Evolutionary conservation across 2,329 filamentous ascomycete genomes (phyloP).

Genomic region (Thermothelomyces thermophilus): DNA sequence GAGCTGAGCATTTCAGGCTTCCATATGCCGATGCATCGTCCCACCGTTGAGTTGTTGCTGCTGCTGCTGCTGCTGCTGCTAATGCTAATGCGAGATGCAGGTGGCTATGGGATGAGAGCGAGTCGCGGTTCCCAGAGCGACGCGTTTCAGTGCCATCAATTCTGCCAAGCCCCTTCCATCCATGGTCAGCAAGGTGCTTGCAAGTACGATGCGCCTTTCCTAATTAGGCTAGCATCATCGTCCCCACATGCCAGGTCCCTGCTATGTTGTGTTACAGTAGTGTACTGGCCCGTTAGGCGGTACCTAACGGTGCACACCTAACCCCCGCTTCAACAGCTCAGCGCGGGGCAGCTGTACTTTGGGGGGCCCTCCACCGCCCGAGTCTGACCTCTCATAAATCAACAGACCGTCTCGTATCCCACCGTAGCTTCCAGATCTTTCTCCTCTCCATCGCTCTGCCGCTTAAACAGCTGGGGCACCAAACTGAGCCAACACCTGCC

Average conservation of each 20-base stretch:
- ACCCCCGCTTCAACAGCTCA: slow-evolving; percentile 3
- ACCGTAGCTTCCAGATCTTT: neutral
- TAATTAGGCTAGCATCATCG: slow-evolving; percentile 1
- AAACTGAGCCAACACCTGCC: neutral
- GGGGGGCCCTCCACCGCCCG: neutral
- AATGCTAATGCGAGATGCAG: neutral
- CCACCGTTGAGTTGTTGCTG: neutral
- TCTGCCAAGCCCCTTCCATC: neutral
- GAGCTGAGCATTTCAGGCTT: neutral
- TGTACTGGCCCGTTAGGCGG: too few relatives aligned
- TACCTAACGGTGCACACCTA: neutral
- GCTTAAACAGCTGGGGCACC: neutral
- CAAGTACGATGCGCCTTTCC: neutral
- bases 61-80: too few relatives aligned
- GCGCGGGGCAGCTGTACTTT: slow-evolving; percentile 10
- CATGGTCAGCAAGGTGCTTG: neutral
- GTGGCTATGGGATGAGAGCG: neutral
- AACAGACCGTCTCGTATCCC: neutral
- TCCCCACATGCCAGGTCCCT: too few relatives aligned
- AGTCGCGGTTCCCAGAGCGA: slow-evolving; percentile 7
- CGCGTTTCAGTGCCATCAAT: neutral
- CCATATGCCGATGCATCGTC: neutral
- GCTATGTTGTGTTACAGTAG: too few relatives aligned
- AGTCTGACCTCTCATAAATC: neutral
- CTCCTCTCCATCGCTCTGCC: neutral